These are phyloP conservation scores for Pisolithus tinctorius DNA, from an alignment of 768 basidiomycete genomes.

Conservation along the genomic window DNA sequence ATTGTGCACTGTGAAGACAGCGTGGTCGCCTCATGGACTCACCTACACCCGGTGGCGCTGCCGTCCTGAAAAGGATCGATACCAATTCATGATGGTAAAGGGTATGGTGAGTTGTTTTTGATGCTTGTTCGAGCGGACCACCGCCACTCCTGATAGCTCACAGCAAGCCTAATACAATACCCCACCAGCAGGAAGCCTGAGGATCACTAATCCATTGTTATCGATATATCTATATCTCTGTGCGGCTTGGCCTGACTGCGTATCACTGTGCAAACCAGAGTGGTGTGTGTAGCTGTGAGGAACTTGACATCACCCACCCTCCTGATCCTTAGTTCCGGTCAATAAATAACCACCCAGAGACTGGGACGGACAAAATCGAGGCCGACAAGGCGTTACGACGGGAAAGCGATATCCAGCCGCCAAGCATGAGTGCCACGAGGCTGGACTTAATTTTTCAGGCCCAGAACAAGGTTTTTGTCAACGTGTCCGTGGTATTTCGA, in stretches of 20 bases:
- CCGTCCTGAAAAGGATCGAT: slow-evolving; percentile 22
- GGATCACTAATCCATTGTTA: slow-evolving; percentile 14
- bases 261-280: slow-evolving; percentile 13
- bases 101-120: slow-evolving; percentile 18
- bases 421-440: slow-evolving; percentile 16
- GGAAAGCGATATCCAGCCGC: slow-evolving; percentile 10
- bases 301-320: slow-evolving; percentile 18
- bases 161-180: slow-evolving; percentile 13
- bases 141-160: slow-evolving; percentile 11
- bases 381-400: slow-evolving; percentile 19
- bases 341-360: slow-evolving; percentile 4
- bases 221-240: slow-evolving; percentile 18
- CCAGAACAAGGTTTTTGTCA: slow-evolving; percentile 19
- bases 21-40: slow-evolving; percentile 29
- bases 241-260: slow-evolving; percentile 14
- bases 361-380: slow-evolving; percentile 1
- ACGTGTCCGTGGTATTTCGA: slow-evolving; percentile 8
- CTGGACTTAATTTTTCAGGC: slow-evolving; percentile 21
- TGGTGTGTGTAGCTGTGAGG: slow-evolving; percentile 9
- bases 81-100: slow-evolving; percentile 18
- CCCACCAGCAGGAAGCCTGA: slow-evolving; percentile 10
- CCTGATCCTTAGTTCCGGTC: slow-evolving; percentile 8
- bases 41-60: slow-evolving; percentile 25
- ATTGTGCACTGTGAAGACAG: slow-evolving; percentile 20
- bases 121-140: slow-evolving; percentile 11